Base-by-base conservation (phyloP, 345 rosid species). In the Euphorbia pulcherrima region DNA sequence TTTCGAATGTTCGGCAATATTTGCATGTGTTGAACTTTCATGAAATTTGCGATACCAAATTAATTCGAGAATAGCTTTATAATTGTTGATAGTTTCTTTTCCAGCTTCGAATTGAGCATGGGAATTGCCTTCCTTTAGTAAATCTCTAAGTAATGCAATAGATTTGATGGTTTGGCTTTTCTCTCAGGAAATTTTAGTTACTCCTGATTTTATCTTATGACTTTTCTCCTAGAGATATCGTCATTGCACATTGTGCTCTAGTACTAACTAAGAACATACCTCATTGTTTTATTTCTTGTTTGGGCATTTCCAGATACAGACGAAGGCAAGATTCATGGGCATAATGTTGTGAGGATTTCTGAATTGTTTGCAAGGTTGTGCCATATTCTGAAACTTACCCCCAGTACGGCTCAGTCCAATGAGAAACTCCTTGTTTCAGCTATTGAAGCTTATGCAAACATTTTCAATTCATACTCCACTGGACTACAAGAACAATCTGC, bases 301-400 rank as follows among this genome's bases (percentile, higher is more conserved):
- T 69, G 54, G n/a, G 12, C 26, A 17, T 72, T 72, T 67, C 51
- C 87, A 84, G 88, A 29, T 65, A 64, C 24, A 70, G 66, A 69
- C 39, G 85, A 81, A 65, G 83, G 62, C 73, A 77, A 73, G 61
- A 73, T 68, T 74, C 92, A 87, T 21, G 97, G 97, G 60, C 87
- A 82, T 41, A 79, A 79, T 20, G 92, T 79, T 27, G 76, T 90
- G 68, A 83, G 72, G 79, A 80, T 87, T 55, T 90, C 86, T 69
- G 79, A 89, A 48, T 78, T 90, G 71, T 93, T 93, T 68, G 92
- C 82, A 8, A 93, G 85, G 77, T 81, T 90, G 10, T 75, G 81
- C 78, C 73, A 78, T 73, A 75, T 89, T 60, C 78, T 84, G 71
- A 90, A 82, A 79, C 70, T 82, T 60, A 69, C 60, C 48, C 78